Base-by-base conservation (phyloP, 352 stramenopile genomes). In the Globisporangium orthogonon region DNA sequence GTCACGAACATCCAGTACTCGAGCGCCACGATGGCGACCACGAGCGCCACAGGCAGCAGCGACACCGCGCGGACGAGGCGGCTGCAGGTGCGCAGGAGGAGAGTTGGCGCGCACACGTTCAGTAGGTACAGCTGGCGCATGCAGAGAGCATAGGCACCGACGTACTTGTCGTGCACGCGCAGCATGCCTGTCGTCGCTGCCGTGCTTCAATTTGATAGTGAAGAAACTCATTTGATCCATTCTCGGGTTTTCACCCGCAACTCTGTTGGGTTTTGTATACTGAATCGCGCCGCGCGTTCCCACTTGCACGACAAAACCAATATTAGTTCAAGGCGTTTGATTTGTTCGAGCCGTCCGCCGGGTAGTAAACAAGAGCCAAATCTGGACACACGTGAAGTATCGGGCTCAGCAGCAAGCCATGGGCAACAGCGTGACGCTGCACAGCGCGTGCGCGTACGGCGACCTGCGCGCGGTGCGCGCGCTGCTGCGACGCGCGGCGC, bases 401-500 rank as follows among this genome's bases (percentile, higher is more conserved):
- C 23, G 23, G 23, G 23, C 23, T 23, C 23, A 23, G 23, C 23
- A 23, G 23, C 23, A 23, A 23, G 23, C 23, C 51, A 95, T 95
- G 85, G 85, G 85, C 63, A 93, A 93, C 66, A 87, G 63, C 33
- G 65, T 86, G 63, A 91, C 85, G 61, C 69, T 95, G 54, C 82
- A 90, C 63, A 90, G 81, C 67, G 74, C 76, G n/a, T 93, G 83
- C 61, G 75, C 81, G 54, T 83, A 82, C 56, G 73, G 81, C 23
- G 85, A 95, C 63, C 56, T 95, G 52, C 57, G 45, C 31, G 61
- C 74, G 41, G 71, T 91, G 35, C 70, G 74, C 58, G 61, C 66
- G 17, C 67, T 95, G 61, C 70, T 95, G 7, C 76, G 77, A 65
- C 83, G 67, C 3, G 74, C 67, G 46, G 78, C 76, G 28, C 59